phyloP scores from a whole-genome alignment of 2,329 filamentous ascomycete species.

The Macrophomina pseudophaseolina region DNA sequence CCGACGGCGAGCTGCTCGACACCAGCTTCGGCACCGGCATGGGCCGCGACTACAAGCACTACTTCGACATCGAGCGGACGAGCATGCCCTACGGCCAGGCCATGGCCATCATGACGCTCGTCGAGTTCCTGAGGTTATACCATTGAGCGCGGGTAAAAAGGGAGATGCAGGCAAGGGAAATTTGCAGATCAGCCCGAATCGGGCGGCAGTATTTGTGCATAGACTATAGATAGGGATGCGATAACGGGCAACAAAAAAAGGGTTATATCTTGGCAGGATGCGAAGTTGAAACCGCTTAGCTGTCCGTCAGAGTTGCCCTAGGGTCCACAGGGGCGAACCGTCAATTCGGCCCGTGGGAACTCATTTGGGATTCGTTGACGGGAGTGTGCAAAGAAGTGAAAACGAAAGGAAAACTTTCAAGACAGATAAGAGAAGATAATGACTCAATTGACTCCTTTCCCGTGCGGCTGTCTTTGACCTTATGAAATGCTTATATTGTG shows the following conservation, averaged over 20 bases:
- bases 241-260: neutral
- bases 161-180: neutral
- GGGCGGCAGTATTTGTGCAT: neutral
- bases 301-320: slow-evolving; percentile 10
- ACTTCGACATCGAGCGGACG: slow-evolving; percentile 75
- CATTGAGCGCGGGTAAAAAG: neutral
- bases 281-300: slow-evolving; percentile 12
- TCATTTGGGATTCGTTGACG: neutral
- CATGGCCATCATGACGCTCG: slow-evolving; percentile 82
- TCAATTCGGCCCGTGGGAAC: neutral
- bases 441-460: slow-evolving; percentile 7
- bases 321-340: neutral
- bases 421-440: neutral
- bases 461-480: slow-evolving; percentile 5
- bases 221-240: slow-evolving; percentile 15
- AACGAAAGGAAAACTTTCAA: neutral
- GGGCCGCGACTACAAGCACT: slow-evolving; percentile 75
- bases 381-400: slow-evolving; percentile 1
- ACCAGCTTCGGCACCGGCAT: slow-evolving; percentile 81
- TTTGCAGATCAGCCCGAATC: neutral
- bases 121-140: slow-evolving; percentile 71
- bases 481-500: neutral
- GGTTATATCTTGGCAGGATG: neutral
- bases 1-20: slow-evolving; percentile 71
- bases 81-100: slow-evolving; percentile 86